Evolutionary conservation across 495 filamentous ascomycete genomes (phyloP).

Genomic region (Xylaria bambusicola): DNA sequence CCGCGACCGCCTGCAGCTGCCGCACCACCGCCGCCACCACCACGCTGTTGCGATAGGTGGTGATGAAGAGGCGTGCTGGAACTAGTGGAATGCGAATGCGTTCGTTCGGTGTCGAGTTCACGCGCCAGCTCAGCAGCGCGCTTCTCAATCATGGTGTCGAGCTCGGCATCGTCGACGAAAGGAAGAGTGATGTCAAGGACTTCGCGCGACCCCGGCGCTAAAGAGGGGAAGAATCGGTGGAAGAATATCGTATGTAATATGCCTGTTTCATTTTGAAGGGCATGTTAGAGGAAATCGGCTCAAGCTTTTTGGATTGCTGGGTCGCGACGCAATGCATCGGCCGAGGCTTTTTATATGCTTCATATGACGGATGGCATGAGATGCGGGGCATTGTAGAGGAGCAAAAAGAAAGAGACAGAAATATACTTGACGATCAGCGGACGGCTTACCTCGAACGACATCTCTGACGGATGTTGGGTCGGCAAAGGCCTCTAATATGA

Average conservation of each 20-base stretch:
- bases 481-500: conserved; percentile 81
- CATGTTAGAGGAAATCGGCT: no score
- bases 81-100: conserved; percentile 28
- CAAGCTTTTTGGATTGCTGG: no score
- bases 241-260: conserved; percentile 99
- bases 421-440: no score
- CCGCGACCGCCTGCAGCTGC: conserved; percentile 67
- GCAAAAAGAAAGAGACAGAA: conserved; percentile 9
- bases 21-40: conserved; percentile 22
- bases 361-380: neutral
- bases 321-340: neutral
- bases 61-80: conserved; percentile 20
- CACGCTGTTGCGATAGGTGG: conserved; percentile 19
- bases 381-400: conserved; percentile 28
- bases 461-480: conserved; percentile 83
- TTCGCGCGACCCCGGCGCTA: conserved; percentile 82
- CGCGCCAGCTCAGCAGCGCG: conserved; percentile 75
- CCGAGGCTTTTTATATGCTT: no score
- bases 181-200: conserved; percentile 91
- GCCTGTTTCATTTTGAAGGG: conserved; percentile 59
- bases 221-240: conserved; percentile 90
- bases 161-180: conserved; percentile 82
- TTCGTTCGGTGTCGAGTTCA: conserved; percentile 54
- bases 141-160: conserved; percentile 91
- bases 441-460: conserved; percentile 77